A percentile compares a stretch with the other conserved stretches of the same genome.
These are phyloP conservation scores for Trametes sp. DNA, from an alignment of 1,284 basidiomycete genomes.

Conservation along the genomic window DNA sequence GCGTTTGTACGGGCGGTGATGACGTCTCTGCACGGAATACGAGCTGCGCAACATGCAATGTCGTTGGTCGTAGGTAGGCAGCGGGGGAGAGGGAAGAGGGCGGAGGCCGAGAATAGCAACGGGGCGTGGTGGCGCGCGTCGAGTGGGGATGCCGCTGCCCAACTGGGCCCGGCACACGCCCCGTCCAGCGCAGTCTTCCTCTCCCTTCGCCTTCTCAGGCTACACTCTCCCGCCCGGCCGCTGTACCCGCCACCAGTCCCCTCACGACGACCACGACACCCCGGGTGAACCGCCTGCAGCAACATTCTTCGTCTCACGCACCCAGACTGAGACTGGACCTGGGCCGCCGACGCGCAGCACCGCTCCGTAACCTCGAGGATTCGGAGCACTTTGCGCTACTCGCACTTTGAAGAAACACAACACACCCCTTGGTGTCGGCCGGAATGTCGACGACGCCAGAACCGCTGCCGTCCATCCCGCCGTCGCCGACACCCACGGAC, in stretches of 20 bases:
- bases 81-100: background rate
- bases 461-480: conserved; percentile 46
- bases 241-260: background rate
- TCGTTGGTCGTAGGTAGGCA: background rate
- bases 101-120: conserved; percentile 23
- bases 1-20: conserved; percentile 13
- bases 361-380: conserved; percentile 7
- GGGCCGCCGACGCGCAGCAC: background rate
- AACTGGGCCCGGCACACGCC: background rate
- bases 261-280: conserved; percentile 3
- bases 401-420: conserved; percentile 3
- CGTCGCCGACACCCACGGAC: conserved; percentile 42
- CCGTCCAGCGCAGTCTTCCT: background rate
- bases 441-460: conserved; percentile 38
- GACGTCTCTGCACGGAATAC: background rate
- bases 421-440: conserved; percentile 4
- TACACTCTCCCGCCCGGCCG: background rate
- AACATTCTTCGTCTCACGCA: background rate
- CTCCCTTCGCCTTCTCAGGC: background rate
- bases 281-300: background rate
- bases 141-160: background rate
- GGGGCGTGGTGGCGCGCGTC: background rate
- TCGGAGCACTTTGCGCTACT: background rate
- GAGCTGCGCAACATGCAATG: background rate
- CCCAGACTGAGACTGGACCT: background rate